phyloP scores from a whole-genome alignment of 2,329 filamentous ascomycete species.

The Gnomoniopsis sp. region DNA sequence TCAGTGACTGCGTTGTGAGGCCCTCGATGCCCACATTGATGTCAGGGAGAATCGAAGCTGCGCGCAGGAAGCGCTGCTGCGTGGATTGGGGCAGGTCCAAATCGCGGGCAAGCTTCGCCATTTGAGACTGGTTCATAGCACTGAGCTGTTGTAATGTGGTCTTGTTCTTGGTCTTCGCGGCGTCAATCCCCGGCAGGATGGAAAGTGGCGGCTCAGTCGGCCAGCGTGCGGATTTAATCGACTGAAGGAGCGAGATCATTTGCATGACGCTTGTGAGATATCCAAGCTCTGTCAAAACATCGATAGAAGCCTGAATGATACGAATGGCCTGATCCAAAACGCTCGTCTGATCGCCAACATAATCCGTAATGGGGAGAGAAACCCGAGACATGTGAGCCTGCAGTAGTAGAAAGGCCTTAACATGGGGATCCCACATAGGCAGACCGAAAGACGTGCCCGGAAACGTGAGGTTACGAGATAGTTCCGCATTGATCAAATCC shows the following conservation, averaged over 20 bases:
- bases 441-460: conserved; percentile 60
- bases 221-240: conserved; percentile 91
- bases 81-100: conserved; percentile 46
- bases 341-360: conserved; percentile 86
- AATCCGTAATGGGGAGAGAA: conserved; percentile 90
- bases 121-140: conserved; percentile 30
- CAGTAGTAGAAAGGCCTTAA: conserved; percentile 90
- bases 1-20: conserved; percentile 60
- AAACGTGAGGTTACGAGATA: conserved; percentile 75
- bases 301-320: conserved; percentile 93
- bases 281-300: conserved; percentile 88
- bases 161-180: conserved; percentile 36
- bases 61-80: conserved; percentile 51
- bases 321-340: conserved; percentile 95
- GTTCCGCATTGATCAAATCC: conserved; percentile 90
- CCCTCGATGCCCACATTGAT: conserved; percentile 60
- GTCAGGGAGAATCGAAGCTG: conserved; percentile 65
- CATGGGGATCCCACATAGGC: conserved; percentile 97
- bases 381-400: conserved; percentile 95
- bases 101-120: conserved; percentile 43
- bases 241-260: conserved; percentile 85
- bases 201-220: conserved; percentile 75
- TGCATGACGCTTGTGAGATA: conserved; percentile 71
- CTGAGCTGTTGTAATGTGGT: conserved; percentile 39
- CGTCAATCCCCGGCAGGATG: conserved; percentile 71